Percentiles rank a stretch among this genome's conserved stretches.
These are phyloP conservation scores for Isabelozyma gotoi DNA, from an alignment of 805 yeast species.

Conservation along the genomic window DNA sequence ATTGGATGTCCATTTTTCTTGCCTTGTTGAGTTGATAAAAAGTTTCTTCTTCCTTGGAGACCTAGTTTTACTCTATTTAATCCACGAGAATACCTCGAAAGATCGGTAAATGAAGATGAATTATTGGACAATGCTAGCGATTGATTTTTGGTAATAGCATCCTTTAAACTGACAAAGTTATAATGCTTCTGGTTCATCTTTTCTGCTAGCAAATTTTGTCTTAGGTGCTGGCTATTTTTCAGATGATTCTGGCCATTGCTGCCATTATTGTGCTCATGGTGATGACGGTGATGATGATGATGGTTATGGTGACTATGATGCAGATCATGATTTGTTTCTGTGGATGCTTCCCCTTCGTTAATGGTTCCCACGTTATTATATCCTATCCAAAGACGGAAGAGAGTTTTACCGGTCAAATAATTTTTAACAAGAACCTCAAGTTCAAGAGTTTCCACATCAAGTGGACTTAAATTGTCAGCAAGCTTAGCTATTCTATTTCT, in stretches of 20 bases:
- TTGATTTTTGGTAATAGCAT: slow-evolving; percentile 22
- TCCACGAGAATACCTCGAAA: slow-evolving; percentile 31
- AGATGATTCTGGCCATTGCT: neutral
- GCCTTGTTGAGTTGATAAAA: slow-evolving; percentile 1
- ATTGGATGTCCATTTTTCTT: slow-evolving; percentile 1
- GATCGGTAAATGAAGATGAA: slow-evolving; percentile 12
- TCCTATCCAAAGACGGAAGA: slow-evolving; percentile 35
- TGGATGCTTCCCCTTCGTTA: neutral
- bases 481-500: slow-evolving; percentile 34
- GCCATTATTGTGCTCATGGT: too few species aligned
- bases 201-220: neutral
- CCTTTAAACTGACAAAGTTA: slow-evolving; percentile 34
- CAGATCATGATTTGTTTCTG: slow-evolving; percentile 6
- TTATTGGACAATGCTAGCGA: slow-evolving; percentile 7
- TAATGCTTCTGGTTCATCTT: slow-evolving; percentile 11
- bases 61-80: slow-evolving; percentile 36
- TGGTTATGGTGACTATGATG: slow-evolving; percentile 8
- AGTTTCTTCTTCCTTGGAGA: slow-evolving; percentile 20
- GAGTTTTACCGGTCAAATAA: slow-evolving; percentile 32
- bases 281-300: slow-evolving; percentile 8
- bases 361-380: neutral
- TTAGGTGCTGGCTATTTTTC: slow-evolving; percentile 8
- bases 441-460: slow-evolving; percentile 42
- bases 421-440: slow-evolving; percentile 32
- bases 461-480: slow-evolving; percentile 32